These are phyloP conservation scores for Colletotrichum musae DNA, from an alignment of 2,329 filamentous ascomycete species.

Conservation along the genomic window DNA sequence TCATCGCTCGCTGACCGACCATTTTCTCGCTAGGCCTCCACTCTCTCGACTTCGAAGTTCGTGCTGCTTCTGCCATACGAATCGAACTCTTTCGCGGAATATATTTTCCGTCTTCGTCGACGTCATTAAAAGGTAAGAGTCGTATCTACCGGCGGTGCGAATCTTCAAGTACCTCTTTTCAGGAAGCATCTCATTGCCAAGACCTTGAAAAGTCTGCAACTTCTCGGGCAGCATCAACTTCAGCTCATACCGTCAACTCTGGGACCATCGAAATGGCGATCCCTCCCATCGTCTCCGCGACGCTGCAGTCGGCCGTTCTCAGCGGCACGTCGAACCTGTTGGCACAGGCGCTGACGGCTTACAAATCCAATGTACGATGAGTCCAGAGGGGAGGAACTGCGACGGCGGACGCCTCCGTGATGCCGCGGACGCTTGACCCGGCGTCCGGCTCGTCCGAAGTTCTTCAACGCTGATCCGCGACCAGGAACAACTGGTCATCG, in stretches of 20 bases:
- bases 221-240: too few relatives aligned
- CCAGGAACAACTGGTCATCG: slow-evolving; percentile 73
- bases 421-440: not conserved
- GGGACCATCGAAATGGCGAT: slow-evolving; percentile 50
- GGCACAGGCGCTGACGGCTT: slow-evolving; percentile 78
- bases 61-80: not conserved
- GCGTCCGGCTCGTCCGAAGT: not conserved
- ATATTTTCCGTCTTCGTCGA: too few relatives aligned
- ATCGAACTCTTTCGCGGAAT: too few relatives aligned
- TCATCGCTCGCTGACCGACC: not conserved
- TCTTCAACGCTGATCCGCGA: slow-evolving; percentile 21
- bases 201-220: too few relatives aligned
- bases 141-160: too few relatives aligned
- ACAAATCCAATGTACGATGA: slow-evolving; percentile 68
- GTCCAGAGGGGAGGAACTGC: not conserved
- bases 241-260: not conserved
- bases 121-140: too few relatives aligned
- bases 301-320: slow-evolving; percentile 76
- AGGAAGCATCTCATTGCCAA: too few relatives aligned
- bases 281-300: slow-evolving; percentile 71
- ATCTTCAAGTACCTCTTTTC: too few relatives aligned
- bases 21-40: not conserved
- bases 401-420: too few relatives aligned
- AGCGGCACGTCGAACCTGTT: slow-evolving; percentile 79
- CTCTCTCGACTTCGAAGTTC: not conserved